Conservation (phyloP, 257 asterid species). For the Gentiana dahurica region DNA sequence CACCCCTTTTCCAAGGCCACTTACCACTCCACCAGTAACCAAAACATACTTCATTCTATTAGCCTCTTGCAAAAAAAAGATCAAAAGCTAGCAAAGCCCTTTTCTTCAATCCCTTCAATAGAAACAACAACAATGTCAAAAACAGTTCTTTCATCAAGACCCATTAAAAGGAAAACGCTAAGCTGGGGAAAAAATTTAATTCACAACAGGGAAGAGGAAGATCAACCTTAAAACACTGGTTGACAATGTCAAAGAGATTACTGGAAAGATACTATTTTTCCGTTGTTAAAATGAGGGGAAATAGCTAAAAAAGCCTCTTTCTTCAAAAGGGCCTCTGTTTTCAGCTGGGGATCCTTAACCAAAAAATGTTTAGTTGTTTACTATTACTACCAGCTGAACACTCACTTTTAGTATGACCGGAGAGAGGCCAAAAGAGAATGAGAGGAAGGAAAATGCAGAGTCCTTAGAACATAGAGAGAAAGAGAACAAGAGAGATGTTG, state of each 20-base stretch:
- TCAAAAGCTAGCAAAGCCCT: neutral
- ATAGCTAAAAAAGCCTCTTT: slow-evolving; percentile 8
- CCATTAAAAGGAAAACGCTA: neutral
- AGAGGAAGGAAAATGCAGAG: neutral
- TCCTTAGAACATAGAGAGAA: neutral
- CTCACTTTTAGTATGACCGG: no score
- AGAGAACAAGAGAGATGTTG: no score
- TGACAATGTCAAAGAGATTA: neutral
- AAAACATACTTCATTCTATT: slow-evolving; percentile 74
- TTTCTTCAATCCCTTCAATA: slow-evolving; percentile 13
- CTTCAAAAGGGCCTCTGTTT: slow-evolving; percentile 2
- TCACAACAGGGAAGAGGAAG: neutral
- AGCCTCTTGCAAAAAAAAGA: neutral
- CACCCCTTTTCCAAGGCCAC: slow-evolving; percentile 94
- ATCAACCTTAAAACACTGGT: slow-evolving; percentile 7
- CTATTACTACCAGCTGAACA: neutral
- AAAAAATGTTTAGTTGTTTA: neutral
- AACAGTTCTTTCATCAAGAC: no score
- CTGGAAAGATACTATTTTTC: neutral
- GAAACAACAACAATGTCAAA: slow-evolving; percentile 2
- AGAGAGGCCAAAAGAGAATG: slow-evolving; percentile 6
- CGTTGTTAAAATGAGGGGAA: slow-evolving; percentile 1
- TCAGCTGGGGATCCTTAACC: neutral
- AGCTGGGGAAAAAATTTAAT: slow-evolving; percentile 5
- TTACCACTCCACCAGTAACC: slow-evolving; percentile 95